phyloP scores from a whole-genome alignment of 352 stramenopile genomes.

The Aphanomyces invadans region DNA sequence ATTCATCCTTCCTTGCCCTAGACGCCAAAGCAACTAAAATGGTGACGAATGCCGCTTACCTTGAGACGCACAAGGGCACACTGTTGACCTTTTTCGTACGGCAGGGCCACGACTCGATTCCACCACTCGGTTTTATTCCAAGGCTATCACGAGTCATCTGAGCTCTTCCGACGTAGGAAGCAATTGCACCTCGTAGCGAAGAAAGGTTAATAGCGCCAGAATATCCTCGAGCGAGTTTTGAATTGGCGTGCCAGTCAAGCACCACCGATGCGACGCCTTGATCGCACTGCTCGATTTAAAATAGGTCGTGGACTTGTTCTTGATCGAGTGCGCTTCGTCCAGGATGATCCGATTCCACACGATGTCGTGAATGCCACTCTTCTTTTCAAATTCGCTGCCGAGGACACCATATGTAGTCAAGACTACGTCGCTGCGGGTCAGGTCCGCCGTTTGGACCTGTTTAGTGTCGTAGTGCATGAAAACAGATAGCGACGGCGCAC shows the following conservation, averaged over 20 bases:
- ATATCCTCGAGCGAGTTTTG: conserved; percentile 86
- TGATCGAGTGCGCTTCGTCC: conserved; percentile 88
- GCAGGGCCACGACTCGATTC: conserved; percentile 69
- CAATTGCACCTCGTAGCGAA: conserved; percentile 47
- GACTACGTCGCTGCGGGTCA: conserved; percentile 52
- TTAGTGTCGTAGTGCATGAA: conserved; percentile 72
- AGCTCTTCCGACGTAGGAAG: not conserved
- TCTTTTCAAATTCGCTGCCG: conserved; percentile 54
- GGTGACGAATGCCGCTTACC: conserved; percentile 2
- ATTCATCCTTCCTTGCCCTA: no score
- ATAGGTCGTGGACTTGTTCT: conserved; percentile 73
- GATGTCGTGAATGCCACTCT: conserved; percentile 27
- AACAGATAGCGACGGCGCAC: conserved; percentile 42
- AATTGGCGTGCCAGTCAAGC: conserved; percentile 85
- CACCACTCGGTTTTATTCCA: conserved; percentile 79
- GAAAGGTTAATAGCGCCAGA: conserved; percentile 76
- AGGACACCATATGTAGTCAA: conserved; percentile 81
- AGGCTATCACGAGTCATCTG: conserved; percentile 36
- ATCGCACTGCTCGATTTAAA: conserved; percentile 55
- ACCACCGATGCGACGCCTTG: conserved; percentile 68
- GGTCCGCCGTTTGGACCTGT: conserved; percentile 25
- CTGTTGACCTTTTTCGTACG: conserved; percentile 68
- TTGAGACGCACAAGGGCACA: conserved; percentile 55
- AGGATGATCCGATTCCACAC: conserved; percentile 83
- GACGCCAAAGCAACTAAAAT: no score